Evolutionary conservation across 176 grass and related monocot species (phyloP), one percentile per base, ranked within the genome.

Genomic region (Rhynchospora pubera): DNA sequence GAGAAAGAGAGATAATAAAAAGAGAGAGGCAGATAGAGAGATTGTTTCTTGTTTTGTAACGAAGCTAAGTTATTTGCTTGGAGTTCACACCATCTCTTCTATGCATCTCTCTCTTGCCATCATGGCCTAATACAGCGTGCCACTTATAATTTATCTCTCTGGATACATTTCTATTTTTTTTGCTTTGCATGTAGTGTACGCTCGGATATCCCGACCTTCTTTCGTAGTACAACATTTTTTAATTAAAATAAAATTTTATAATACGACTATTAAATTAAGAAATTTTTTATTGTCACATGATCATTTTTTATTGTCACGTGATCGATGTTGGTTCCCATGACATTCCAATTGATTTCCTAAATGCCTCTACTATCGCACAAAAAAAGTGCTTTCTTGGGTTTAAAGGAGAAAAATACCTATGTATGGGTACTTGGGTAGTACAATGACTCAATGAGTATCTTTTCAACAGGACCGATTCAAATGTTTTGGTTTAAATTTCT

Each of bases 161-260:
- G 74, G 30, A 78, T 89, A 85, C 71, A 78, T 83, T 85, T 90
- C 85, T 86, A 76, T 55, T 82, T 74, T 77, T 89, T 76, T 47
- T 12, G 47, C 90, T 94, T 94, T 94, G 92, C 92, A 92, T 94
- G 92, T 77, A 94, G 92, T 94, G 92, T 92, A 94, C 92, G 92
- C 85, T 86, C 89, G 90, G 89, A 89, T 50, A 89, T 61, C 87
- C 80, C 85, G 72, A 79, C 84, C 91, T 87, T 84, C 57, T 89
- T 85, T 81, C 23, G 22, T 75, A 53, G 2, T 75, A 75, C 12
- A 53, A 75, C 52, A 75, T 13, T 75, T 51, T 2, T 39, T 39
- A 39, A 24, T 22, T 6, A 15, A 32, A 32, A 65, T 30, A 34
- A 65, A 34, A 24, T 32, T 18, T 68, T 34, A 68, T 4, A 42